Evolutionary conservation across 129 eudicot genomes (phyloP).

Genomic region (Deinandra increscens): DNA sequence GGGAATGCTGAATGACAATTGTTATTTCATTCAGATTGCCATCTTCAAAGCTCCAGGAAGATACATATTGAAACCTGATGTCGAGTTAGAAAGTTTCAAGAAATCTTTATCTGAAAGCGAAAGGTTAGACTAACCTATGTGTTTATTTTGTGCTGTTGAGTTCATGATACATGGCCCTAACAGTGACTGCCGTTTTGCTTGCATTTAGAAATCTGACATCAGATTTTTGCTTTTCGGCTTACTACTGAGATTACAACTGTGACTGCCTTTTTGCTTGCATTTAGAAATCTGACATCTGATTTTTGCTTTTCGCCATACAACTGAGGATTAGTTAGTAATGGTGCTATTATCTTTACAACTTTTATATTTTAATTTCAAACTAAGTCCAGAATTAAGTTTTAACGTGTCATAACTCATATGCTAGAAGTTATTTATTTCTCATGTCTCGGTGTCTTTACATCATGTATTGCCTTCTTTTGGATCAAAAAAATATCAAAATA

Average conservation of each 20-base stretch:
- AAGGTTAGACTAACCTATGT: constrained; percentile 46
- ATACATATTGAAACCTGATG: constrained; percentile 71
- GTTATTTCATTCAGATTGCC: constrained; percentile 61
- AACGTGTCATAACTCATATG: no score
- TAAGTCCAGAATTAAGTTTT: no score
- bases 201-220: constrained; percentile 10
- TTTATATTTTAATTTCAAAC: background rate
- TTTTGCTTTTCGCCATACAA: no score
- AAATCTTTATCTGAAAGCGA: constrained; percentile 51
- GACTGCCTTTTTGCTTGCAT: no score
- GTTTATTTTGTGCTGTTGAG: background rate
- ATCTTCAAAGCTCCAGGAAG: constrained; percentile 71
- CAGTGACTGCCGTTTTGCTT: background rate
- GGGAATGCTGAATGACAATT: constrained; percentile 20
- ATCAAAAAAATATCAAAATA: background rate
- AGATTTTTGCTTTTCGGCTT: background rate
- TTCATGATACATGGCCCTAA: background rate
- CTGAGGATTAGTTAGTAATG: background rate
- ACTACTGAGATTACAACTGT: no score
- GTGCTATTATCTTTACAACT: background rate
- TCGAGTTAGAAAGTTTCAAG: constrained; percentile 56
- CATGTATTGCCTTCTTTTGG: background rate
- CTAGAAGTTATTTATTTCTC: background rate
- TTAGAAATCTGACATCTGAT: no score
- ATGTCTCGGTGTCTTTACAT: background rate